Percentiles rank a stretch among this genome's conserved stretches.
These are phyloP conservation scores for Naematelia aurantialba DNA, from an alignment of 768 basidiomycete species.

Conservation along the genomic window DNA sequence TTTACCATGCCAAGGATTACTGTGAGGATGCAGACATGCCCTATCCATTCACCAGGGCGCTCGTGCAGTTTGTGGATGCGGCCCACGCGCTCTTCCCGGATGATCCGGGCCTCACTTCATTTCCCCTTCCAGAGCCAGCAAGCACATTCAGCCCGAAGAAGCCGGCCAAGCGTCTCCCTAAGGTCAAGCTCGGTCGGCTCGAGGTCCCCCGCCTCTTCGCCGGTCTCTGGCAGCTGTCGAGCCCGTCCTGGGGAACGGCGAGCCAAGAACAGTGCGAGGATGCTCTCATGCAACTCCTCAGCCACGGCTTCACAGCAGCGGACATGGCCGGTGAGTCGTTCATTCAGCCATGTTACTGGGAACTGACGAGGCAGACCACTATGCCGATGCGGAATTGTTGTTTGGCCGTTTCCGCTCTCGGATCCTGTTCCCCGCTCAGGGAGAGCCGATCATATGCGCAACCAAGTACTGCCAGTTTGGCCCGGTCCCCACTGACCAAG, in stretches of 20 bases:
- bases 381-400: constrained; percentile 75
- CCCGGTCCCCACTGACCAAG: constrained; percentile 36
- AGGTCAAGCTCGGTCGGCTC: constrained; percentile 38
- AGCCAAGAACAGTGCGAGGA: constrained; percentile 62
- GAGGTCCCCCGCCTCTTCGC: constrained; percentile 65
- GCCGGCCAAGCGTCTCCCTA: constrained; percentile 21
- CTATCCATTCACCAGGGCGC: not conserved
- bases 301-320: constrained; percentile 61
- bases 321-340: constrained; percentile 45
- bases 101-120: not conserved
- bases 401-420: constrained; percentile 50
- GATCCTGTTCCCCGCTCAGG: not conserved
- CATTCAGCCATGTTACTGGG: constrained; percentile 1
- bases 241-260: constrained; percentile 78
- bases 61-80: not conserved
- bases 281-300: constrained; percentile 64
- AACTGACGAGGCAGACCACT: constrained; percentile 68
- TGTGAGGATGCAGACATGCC: not conserved
- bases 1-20: not conserved
- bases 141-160: constrained; percentile 2
- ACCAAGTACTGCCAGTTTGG: constrained; percentile 86
- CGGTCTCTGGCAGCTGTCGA: constrained; percentile 81
- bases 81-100: not conserved
- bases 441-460: constrained; percentile 58
- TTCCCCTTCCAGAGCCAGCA: not conserved